These are phyloP conservation scores for Rhodofomes roseus DNA, from an alignment of 1,284 basidiomycete genomes.

Conservation along the genomic window DNA sequence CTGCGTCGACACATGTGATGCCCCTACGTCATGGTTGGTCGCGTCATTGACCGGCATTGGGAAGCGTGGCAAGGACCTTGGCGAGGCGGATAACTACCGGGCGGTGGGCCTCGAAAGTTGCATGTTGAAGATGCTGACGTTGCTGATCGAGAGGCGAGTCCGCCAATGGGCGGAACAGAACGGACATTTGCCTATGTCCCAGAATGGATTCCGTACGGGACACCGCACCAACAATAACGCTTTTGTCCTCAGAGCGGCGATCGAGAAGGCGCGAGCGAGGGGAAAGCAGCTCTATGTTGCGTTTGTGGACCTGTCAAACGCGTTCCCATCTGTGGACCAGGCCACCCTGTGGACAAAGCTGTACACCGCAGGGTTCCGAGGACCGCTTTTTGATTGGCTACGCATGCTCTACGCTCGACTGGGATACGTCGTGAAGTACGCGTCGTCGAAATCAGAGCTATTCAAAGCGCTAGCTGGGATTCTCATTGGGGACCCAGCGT, in stretches of 20 bases:
- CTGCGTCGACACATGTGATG: conserved; percentile 16
- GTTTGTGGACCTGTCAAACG: conserved; percentile 30
- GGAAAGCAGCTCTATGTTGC: conserved; percentile 22
- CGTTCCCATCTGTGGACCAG: conserved; percentile 32
- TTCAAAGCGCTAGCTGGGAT: conserved; percentile 25
- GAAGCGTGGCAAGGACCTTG: conserved; percentile 18
- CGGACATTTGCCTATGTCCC: conserved; percentile 16
- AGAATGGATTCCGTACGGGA: conserved; percentile 22
- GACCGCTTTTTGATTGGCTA: conserved; percentile 32
- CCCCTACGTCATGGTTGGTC: conserved; percentile 20
- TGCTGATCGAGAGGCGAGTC: conserved; percentile 19
- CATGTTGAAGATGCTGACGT: conserved; percentile 28
- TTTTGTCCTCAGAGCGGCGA: conserved; percentile 24
- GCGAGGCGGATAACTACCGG: conserved; percentile 23
- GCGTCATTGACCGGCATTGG: conserved; percentile 23
- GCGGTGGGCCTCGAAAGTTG: conserved; percentile 31
- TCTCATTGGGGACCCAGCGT: conserved; percentile 29
- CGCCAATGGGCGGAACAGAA: conserved; percentile 14
- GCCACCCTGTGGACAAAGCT: conserved; percentile 30
- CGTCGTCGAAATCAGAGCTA: conserved; percentile 10
- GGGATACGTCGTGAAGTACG: conserved; percentile 23
- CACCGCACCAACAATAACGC: conserved; percentile 23
- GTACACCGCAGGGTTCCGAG: conserved; percentile 3
- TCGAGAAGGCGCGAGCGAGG: conserved; percentile 19
- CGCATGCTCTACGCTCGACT: conserved; percentile 22